These are phyloP conservation scores for Fragaria vesca DNA, from an alignment of 306 rosid species.

Conservation along the genomic window DNA sequence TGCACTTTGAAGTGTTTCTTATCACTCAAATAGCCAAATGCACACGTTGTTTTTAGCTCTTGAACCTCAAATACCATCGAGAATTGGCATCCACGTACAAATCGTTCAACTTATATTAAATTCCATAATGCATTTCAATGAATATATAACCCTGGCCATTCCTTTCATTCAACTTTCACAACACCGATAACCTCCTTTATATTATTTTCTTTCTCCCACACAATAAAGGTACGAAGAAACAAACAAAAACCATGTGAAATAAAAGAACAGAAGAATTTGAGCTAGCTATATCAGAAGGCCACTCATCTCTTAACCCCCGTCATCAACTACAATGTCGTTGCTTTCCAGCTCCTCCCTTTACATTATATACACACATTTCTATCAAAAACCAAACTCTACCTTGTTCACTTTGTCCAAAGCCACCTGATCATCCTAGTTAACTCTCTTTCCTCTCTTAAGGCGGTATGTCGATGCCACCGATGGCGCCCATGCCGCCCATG, in stretches of 20 bases:
- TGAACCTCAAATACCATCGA: too few species aligned
- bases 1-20: too few species aligned
- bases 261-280: not conserved
- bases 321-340: constrained; percentile 9
- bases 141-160: not conserved
- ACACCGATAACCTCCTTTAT: not conserved
- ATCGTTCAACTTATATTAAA: not conserved
- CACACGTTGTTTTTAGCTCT: too few species aligned
- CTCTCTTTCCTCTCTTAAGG: not conserved
- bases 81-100: too few species aligned
- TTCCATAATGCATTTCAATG: not conserved
- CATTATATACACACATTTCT: not conserved
- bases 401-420: not conserved
- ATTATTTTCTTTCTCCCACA: not conserved
- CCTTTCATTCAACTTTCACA: not conserved
- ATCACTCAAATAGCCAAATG: too few species aligned
- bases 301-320: not conserved
- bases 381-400: not conserved
- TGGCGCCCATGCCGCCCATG: too few species aligned
- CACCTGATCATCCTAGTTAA: not conserved
- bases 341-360: constrained; percentile 24
- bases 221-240: not conserved
- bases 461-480: too few species aligned
- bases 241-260: not conserved
- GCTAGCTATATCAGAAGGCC: not conserved